Evolutionary conservation across 2,329 filamentous ascomycete genomes (phyloP).

Genomic region (Sclerotiophoma versabilis): DNA sequence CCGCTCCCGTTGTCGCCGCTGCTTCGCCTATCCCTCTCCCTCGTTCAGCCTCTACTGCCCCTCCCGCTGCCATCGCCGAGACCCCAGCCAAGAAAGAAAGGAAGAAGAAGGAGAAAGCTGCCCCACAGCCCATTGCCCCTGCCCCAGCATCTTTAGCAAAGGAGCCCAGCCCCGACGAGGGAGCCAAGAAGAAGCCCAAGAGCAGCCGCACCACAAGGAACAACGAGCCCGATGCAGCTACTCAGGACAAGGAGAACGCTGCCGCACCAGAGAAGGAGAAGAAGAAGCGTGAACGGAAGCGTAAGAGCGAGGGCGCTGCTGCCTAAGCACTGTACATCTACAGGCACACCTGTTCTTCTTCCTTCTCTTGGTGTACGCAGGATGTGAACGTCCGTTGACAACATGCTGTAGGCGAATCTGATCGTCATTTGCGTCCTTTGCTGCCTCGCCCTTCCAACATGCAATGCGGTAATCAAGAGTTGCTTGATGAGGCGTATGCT

Average conservation of each 20-base stretch:
- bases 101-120: constrained; percentile 43
- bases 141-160: constrained; percentile 30
- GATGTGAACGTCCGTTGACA: neutral
- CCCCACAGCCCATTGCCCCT: constrained; percentile 35
- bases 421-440: neutral
- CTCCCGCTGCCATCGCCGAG: constrained; percentile 21
- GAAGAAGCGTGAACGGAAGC: constrained; percentile 47
- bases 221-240: constrained; percentile 36
- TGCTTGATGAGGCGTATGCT: no score
- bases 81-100: constrained; percentile 44
- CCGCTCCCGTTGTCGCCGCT: constrained; percentile 25
- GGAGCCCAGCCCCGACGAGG: constrained; percentile 42
- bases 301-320: constrained; percentile 42
- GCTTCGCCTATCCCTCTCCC: constrained; percentile 40
- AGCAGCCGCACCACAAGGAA: constrained; percentile 43
- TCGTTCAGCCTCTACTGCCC: constrained; percentile 19
- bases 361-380: neutral
- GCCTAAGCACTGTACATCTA: constrained; percentile 20
- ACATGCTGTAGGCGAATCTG: neutral
- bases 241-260: constrained; percentile 33
- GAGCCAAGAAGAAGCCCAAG: constrained; percentile 47
- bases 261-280: constrained; percentile 30
- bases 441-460: neutral
- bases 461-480: neutral
- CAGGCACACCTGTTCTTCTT: neutral